Evolutionary conservation across 2,329 filamentous ascomycete species (phyloP).

Genomic region (Magnaporthales sp.): DNA sequence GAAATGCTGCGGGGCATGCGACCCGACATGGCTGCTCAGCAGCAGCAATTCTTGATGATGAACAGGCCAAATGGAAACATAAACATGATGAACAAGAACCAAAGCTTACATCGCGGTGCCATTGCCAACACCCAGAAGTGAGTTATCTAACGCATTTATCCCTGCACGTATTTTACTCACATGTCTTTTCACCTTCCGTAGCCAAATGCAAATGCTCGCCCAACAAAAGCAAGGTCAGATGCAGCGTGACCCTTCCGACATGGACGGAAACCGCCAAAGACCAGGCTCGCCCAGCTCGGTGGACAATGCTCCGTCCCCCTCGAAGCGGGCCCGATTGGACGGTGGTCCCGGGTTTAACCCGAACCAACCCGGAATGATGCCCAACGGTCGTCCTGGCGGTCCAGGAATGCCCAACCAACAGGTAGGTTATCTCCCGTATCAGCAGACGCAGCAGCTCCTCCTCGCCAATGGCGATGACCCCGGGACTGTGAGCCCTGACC

Average conservation of each 20-base stretch:
- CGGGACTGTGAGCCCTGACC: conserved; percentile 61
- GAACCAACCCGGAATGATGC: conserved; percentile 60
- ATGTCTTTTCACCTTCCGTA: conserved; percentile 20
- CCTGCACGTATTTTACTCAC: conserved; percentile 10
- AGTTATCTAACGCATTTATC: conserved; percentile 20
- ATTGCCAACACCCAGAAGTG: conserved; percentile 73
- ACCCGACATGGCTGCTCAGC: conserved; percentile 41
- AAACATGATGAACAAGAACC: conserved; percentile 47
- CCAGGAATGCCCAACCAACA: conserved; percentile 67
- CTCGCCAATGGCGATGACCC: conserved; percentile 67
- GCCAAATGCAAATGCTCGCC: conserved; percentile 64
- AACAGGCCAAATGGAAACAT: conserved; percentile 54
- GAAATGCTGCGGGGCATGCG: conserved; percentile 68
- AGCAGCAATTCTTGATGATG: conserved; percentile 59
- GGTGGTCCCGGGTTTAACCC: conserved; percentile 57
- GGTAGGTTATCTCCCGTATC: conserved; percentile 44
- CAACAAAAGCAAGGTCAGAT: conserved; percentile 62
- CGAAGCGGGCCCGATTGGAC: conserved; percentile 79
- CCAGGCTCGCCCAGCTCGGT: conserved; percentile 74
- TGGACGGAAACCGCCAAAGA: conserved; percentile 75
- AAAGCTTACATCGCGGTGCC: conserved; percentile 63
- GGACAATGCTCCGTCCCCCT: conserved; percentile 86
- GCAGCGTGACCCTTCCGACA: conserved; percentile 79
- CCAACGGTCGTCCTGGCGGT: conserved; percentile 59
- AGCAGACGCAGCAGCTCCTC: conserved; percentile 51